phyloP scores from a whole-genome alignment of 345 rosid species.

The Salix caprea region DNA sequence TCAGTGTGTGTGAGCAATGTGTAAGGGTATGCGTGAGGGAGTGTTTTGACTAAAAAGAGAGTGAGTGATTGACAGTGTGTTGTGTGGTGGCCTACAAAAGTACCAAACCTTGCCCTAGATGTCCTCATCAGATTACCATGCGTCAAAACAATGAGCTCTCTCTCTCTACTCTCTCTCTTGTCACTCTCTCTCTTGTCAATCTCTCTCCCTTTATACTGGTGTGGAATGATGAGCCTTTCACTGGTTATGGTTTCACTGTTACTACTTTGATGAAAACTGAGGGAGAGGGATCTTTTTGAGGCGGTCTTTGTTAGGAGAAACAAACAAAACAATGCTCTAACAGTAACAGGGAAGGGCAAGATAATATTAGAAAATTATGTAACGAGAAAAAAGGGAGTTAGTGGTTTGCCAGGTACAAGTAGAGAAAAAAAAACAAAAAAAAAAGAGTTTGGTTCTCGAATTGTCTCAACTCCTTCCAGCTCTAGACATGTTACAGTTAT shows the following conservation, averaged over 20 bases:
- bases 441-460: not conserved
- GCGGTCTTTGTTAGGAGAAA: not conserved
- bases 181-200: not conserved
- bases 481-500: not conserved
- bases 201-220: not conserved
- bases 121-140: conserved; percentile 9
- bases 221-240: not conserved
- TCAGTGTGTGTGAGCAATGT: not conserved
- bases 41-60: conserved; percentile 11
- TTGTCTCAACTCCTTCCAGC: not conserved
- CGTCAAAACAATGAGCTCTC: conserved; percentile 4
- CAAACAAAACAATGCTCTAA: conserved; percentile 6
- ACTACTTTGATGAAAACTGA: conserved; percentile 2
- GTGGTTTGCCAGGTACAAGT: not conserved
- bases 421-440: not conserved
- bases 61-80: conserved; percentile 12
- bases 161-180: not conserved
- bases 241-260: conserved; percentile 1
- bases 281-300: not conserved
- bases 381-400: not conserved
- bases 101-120: conserved; percentile 7
- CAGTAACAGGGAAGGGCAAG: not conserved
- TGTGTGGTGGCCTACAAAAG: conserved; percentile 23
- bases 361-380: not conserved
- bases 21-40: not conserved